These are phyloP conservation scores for Linnemannia schmuckeri DNA, from an alignment of 192 early-diverging fungal genomes.

Conservation along the genomic window DNA sequence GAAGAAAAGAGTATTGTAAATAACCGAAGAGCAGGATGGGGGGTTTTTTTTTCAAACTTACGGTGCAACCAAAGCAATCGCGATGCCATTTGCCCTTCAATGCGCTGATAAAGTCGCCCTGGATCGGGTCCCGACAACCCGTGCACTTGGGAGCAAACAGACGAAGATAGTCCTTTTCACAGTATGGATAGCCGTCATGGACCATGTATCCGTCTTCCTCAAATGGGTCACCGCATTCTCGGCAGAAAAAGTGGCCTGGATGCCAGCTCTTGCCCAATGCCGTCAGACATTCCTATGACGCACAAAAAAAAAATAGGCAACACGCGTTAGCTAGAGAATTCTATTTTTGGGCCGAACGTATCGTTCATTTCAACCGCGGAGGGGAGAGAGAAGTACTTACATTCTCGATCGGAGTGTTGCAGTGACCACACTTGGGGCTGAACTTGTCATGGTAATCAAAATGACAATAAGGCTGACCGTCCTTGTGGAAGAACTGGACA, in stretches of 20 bases:
- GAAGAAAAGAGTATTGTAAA: background rate
- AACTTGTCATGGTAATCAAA: constrained; percentile 67
- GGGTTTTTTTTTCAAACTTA: constrained; percentile 32
- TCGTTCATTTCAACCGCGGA: background rate
- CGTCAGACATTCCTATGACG: constrained; percentile 52
- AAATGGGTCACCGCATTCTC: constrained; percentile 68
- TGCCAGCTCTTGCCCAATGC: constrained; percentile 70
- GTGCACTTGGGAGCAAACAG: constrained; percentile 66
- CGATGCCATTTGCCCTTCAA: constrained; percentile 70
- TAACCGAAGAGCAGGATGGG: background rate
- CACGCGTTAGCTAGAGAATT: background rate
- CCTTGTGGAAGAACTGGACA: constrained; percentile 67
- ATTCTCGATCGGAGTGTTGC: constrained; percentile 68
- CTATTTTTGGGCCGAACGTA: background rate
- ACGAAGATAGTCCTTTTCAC: constrained; percentile 67
- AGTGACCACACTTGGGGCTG: constrained; percentile 68
- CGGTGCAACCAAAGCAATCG: constrained; percentile 69
- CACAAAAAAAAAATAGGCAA: background rate
- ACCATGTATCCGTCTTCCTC: constrained; percentile 66
- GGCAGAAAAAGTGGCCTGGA: constrained; percentile 70
- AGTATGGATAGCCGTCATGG: constrained; percentile 67
- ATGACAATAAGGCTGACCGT: constrained; percentile 69
- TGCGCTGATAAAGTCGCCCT: constrained; percentile 63
- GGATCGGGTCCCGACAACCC: constrained; percentile 63
- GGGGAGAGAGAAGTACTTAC: constrained; percentile 41